Percentiles rank a stretch among this genome's conserved stretches.
Conservation (phyloP, 352 stramenopile genomes). For the Globisporangium ultimum region DNA sequence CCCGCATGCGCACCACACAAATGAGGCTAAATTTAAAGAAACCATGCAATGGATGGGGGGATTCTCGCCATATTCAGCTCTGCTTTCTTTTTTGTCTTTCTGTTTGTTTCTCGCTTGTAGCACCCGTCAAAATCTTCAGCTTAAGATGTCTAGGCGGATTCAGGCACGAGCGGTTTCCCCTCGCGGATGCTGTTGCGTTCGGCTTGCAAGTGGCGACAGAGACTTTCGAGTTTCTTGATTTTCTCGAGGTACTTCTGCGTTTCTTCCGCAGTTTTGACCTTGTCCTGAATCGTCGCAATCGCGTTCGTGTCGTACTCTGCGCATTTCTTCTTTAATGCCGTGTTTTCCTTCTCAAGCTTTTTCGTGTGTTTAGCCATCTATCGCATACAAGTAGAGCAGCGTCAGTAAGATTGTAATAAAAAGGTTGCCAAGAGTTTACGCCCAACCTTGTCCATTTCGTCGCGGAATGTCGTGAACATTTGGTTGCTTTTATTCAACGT, state of each 20-base stretch:
- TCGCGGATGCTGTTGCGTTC: slow-evolving; percentile 62
- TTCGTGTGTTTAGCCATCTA: slow-evolving; percentile 85
- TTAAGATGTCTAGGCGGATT: slow-evolving; percentile 3
- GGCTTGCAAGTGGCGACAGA: slow-evolving; percentile 80
- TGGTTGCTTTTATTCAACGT: slow-evolving; percentile 84
- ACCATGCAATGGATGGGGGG: too few species aligned
- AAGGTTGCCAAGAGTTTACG: too few species aligned
- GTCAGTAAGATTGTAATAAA: not conserved
- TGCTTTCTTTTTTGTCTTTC: not conserved
- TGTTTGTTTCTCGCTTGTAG: not conserved
- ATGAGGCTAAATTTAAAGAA: too few species aligned
- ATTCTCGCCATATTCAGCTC: too few species aligned
- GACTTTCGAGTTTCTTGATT: slow-evolving; percentile 77
- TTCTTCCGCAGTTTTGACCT: slow-evolving; percentile 55
- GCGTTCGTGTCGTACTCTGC: slow-evolving; percentile 72
- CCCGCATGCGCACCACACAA: too few species aligned
- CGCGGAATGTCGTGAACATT: slow-evolving; percentile 80
- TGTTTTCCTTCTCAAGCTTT: slow-evolving; percentile 85
- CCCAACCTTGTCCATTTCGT: slow-evolving; percentile 81
- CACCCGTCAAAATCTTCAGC: not conserved
- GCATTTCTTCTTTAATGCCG: slow-evolving; percentile 76
- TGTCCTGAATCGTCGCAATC: slow-evolving; percentile 75
- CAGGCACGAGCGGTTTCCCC: slow-evolving; percentile 9
- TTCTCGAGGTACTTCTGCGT: slow-evolving; percentile 75
- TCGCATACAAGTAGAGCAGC: not conserved